Evolutionary conservation across 2,329 filamentous ascomycete genomes (phyloP), one percentile per base, ranked within the genome.

Genomic region (Acephala macrosclerotiorum): DNA sequence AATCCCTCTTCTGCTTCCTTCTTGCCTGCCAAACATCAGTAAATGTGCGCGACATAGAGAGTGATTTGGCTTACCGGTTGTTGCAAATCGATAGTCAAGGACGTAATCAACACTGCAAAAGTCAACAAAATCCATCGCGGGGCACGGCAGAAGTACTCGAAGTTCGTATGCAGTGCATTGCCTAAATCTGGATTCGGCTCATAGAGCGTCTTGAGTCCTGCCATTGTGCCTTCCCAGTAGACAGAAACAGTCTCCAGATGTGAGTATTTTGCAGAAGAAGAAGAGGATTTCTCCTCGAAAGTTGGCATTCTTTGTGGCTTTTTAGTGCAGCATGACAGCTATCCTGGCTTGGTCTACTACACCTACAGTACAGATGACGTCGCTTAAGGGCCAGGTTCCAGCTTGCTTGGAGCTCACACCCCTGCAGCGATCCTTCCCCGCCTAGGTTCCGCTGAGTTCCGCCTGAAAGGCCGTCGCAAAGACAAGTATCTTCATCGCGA

Each of bases 21-120:
- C 72, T 87, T 88, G 72, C 90, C 92, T 93, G 72, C 40, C 18
- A 49, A 42, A 14, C 42, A 38, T 69, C 35, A 75, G 65, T 22
- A 35, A 3, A 25, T 42, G 60, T 16, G 72, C 64, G 74, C 64
- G 61, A 67, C 60, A 55, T 16, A 29, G 38, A 26, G 22, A 20
- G 18, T 45, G 38, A n/a, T 22, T 9, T 22, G n/a, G 20, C 66
- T 22, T 82, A 91, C 92, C 87, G 64, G 88, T 85, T 53, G 87
- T 82, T 29, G 89, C 85, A 75, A 95, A 90, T 65, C 89, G 84
- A 80, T 92, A 97, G 75, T 89, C 87, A 68, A 97, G 86, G 64
- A 97, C 93, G 83, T 93, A 97, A 82, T 97, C 94, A 66, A 97
- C 92, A 61, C 92, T 87, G 73, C 63, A 26, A 45, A 49, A 29